These are phyloP conservation scores for Colletotrichum godetiae DNA, from an alignment of 2,329 filamentous ascomycete genomes.

Conservation along the genomic window DNA sequence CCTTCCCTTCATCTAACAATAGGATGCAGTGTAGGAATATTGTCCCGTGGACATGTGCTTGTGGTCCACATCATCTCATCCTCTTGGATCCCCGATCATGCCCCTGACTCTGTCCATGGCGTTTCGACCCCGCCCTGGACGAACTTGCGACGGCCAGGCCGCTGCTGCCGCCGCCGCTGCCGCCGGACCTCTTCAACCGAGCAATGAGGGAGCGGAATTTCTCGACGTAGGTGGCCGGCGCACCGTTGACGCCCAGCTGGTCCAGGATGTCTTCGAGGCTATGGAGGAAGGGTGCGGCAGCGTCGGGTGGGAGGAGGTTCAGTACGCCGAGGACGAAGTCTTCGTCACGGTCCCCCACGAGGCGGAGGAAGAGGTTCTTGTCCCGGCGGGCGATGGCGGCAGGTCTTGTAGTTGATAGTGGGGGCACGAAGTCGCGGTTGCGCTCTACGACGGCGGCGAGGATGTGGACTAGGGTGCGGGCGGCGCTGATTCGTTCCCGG, in stretches of 20 bases:
- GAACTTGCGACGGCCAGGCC: conserved; percentile 36
- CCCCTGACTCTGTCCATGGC: conserved; percentile 41
- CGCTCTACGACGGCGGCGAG: conserved; percentile 56
- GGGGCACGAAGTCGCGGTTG: conserved; percentile 49
- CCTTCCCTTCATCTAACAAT: neutral
- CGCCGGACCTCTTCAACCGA: conserved; percentile 41
- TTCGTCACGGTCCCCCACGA: conserved; percentile 57
- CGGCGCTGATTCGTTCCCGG: conserved; percentile 57
- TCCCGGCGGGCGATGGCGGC: conserved; percentile 40
- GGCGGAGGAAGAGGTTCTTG: conserved; percentile 59
- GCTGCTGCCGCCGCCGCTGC: conserved; percentile 39
- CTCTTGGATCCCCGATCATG: conserved; percentile 46
- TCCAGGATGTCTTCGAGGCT: conserved; percentile 48
- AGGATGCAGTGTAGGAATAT: neutral
- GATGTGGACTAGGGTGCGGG: conserved; percentile 59
- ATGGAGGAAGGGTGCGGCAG: conserved; percentile 55
- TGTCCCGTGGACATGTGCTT: neutral
- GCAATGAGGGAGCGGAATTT: conserved; percentile 47
- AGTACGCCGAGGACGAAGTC: conserved; percentile 60
- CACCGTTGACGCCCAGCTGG: conserved; percentile 46
- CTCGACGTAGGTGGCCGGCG: conserved; percentile 48
- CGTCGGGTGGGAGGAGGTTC: conserved; percentile 52
- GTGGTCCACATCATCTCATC: conserved; percentile 44
- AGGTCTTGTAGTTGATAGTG: conserved; percentile 29
- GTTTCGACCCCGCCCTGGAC: conserved; percentile 45